Conservation (phyloP, 2,329 filamentous ascomycete genomes). For the Zymoseptoria pseudotritici region DNA sequence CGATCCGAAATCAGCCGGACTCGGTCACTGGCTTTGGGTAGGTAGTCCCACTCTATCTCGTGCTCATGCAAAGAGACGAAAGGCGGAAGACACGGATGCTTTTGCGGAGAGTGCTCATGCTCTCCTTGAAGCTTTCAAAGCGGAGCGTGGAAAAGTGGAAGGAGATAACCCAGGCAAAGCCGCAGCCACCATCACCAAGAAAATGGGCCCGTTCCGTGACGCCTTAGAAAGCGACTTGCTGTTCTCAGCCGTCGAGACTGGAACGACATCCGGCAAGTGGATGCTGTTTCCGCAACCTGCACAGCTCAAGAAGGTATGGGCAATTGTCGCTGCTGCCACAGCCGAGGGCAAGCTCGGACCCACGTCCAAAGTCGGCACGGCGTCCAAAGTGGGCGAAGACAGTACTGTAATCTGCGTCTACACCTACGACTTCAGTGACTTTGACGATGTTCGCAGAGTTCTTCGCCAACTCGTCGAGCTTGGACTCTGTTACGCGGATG, state of each 20-base stretch:
- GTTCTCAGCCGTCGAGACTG: slow-evolving; percentile 51
- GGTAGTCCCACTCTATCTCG: slow-evolving; percentile 50
- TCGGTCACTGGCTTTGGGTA: slow-evolving; percentile 64
- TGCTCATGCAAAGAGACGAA: slow-evolving; percentile 29
- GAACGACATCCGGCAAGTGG: slow-evolving; percentile 66
- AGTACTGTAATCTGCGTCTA: slow-evolving; percentile 65
- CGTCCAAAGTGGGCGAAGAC: slow-evolving; percentile 26
- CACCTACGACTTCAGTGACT: slow-evolving; percentile 65
- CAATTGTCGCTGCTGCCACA: slow-evolving; percentile 57
- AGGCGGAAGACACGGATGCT: slow-evolving; percentile 39
- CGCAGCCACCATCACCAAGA: slow-evolving; percentile 31
- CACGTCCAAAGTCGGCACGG: slow-evolving; percentile 63
- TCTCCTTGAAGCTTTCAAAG: slow-evolving; percentile 45
- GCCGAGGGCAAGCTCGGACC: slow-evolving; percentile 63
- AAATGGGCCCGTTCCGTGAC: slow-evolving; percentile 37
- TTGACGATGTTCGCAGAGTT: slow-evolving; percentile 61
- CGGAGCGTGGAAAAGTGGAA: slow-evolving; percentile 43
- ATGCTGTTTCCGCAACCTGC: slow-evolving; percentile 58
- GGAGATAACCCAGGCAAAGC: slow-evolving; percentile 45
- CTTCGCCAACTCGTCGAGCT: slow-evolving; percentile 53
- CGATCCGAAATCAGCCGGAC: slow-evolving; percentile 43
- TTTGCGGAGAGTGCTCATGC: slow-evolving; percentile 50
- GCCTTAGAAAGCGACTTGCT: slow-evolving; percentile 50
- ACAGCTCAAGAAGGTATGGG: slow-evolving; percentile 59
- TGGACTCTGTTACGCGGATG: slow-evolving; percentile 44